Evolutionary conservation across 2,329 filamentous ascomycete species (phyloP).

Genomic region (Calonectria henricotiae): DNA sequence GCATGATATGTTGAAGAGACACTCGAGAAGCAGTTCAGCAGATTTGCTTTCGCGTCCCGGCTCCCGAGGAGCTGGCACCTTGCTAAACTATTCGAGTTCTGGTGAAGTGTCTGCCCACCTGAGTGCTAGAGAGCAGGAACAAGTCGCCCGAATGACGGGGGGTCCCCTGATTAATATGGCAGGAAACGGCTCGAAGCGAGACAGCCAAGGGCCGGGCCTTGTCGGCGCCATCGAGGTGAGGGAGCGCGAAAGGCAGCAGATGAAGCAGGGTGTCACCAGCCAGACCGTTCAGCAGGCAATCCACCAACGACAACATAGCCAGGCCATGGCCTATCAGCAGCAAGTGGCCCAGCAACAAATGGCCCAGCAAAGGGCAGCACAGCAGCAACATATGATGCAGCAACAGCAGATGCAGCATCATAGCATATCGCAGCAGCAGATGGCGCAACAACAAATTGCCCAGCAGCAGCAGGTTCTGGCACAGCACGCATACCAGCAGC

Average conservation of each 20-base stretch:
- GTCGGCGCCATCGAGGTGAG: slow-evolving; percentile 86
- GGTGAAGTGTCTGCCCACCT: slow-evolving; percentile 70
- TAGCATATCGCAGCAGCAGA: slow-evolving; percentile 55
- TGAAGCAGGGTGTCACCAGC: slow-evolving; percentile 38
- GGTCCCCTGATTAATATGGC: slow-evolving; percentile 81
- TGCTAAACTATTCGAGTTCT: slow-evolving; percentile 66
- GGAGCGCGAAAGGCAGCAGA: slow-evolving; percentile 79
- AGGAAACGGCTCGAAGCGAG: slow-evolving; percentile 64
- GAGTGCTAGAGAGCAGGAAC: slow-evolving; percentile 91
- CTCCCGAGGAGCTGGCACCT: slow-evolving; percentile 72
- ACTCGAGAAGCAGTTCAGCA: slow-evolving; percentile 64
- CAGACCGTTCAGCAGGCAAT: slow-evolving; percentile 50
- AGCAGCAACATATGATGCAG: slow-evolving; percentile 47
- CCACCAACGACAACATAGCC: slow-evolving; percentile 53
- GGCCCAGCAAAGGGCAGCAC: slow-evolving; percentile 55
- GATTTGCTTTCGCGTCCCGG: slow-evolving; percentile 68
- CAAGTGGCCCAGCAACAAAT: slow-evolving; percentile 66
- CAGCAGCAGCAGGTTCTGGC: slow-evolving; percentile 48
- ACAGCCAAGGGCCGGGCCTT: slow-evolving; percentile 72
- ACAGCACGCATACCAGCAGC: slow-evolving; percentile 50
- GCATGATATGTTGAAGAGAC: slow-evolving; percentile 59
- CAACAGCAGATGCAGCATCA: slow-evolving; percentile 47
- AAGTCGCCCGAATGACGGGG: slow-evolving; percentile 87
- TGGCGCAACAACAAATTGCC: slow-evolving; percentile 43
- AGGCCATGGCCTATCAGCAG: slow-evolving; percentile 55